Base-by-base conservation (phyloP, 805 yeast genomes). In the Wickerhamiella kurtzmanii region DNA sequence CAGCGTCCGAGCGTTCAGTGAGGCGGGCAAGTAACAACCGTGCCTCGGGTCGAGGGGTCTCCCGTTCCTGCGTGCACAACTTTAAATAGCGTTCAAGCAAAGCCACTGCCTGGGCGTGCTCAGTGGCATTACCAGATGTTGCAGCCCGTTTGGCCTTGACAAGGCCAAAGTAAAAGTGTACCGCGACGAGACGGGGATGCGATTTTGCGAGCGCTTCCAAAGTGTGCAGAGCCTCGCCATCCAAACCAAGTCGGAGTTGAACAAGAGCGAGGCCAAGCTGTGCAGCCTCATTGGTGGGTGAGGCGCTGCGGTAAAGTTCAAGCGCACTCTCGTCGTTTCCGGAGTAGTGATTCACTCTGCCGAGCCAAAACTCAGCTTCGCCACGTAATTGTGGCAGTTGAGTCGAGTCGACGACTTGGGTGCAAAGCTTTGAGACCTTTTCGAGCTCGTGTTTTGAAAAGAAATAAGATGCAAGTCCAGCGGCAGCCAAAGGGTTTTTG, bases 261-360 rank as follows among this genome's bases (percentile, higher is more conserved):
- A 95, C 74, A 61, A 86, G 94, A 1, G 94, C 95, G 48, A 82
- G 72, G 25, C 96, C 97, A 47, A 88, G 68, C 53, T 77, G 77
- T 0, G 96, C 79, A 18, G 82, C 70, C 2, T 80, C 57, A 55
- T 83, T 83, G 35, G 73, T 65, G 51, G 76, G 77, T 37, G 77
- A 72, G 4, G 96, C 77, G 49, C 77, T 84, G 51, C 80, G 79
- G 62, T 84, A 89, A 56, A 71, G 68, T 47, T 72, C 73, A 56
- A 84, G 83, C 0, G 97, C 80, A 49, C 73, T 73, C n/a, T 76
- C 73, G 57, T 70, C 76, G 56, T 87, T 84, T 1, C 68, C 65
- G 22, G 72, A 61, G 4, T 69, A 70, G 54, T 80, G 88, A 44
- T 75, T 70, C 16, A 82, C 79, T 61, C 97, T 74, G 2, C 86